Conservation (phyloP, 192 early-diverging fungal genomes). For the Geranomyces michiganensis region DNA sequence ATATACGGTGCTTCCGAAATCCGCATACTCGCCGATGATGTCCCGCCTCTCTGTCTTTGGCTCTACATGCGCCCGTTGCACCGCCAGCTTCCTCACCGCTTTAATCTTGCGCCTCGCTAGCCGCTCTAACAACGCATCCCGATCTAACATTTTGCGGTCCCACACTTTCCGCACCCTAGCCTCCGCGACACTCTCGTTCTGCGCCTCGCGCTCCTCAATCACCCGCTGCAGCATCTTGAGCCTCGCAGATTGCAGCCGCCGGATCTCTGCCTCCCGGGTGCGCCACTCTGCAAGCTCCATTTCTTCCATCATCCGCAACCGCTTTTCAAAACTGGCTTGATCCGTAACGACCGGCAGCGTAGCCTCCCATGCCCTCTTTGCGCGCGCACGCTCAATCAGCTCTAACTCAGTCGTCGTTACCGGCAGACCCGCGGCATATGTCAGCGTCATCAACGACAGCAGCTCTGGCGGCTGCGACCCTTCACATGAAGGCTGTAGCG, state of each 20-base stretch:
- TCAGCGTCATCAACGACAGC: constrained; percentile 60
- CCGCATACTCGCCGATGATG: constrained; percentile 62
- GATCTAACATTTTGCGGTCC: constrained; percentile 61
- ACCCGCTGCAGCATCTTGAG: constrained; percentile 54
- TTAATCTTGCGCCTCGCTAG: constrained; percentile 55
- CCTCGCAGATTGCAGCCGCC: constrained; percentile 54
- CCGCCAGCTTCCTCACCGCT: constrained; percentile 54
- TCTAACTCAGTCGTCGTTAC: constrained; percentile 59
- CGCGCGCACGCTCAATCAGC: constrained; percentile 65
- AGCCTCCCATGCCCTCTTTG: constrained; percentile 63
- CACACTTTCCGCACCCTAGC: constrained; percentile 55
- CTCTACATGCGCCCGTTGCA: constrained; percentile 50
- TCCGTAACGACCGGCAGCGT: constrained; percentile 58
- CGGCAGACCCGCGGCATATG: constrained; percentile 57
- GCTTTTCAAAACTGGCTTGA: constrained; percentile 54
- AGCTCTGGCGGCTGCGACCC: constrained; percentile 54
- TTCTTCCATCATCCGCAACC: constrained; percentile 68
- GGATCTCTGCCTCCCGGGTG: constrained; percentile 61
- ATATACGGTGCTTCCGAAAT: constrained; percentile 56
- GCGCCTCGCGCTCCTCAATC: constrained; percentile 53
- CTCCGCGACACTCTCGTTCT: constrained; percentile 55
- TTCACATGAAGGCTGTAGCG: constrained; percentile 35
- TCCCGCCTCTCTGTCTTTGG: constrained; percentile 52
- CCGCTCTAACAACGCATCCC: constrained; percentile 51
- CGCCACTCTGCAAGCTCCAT: constrained; percentile 68